Conservation (phyloP, 441 rosid species). For the Isatis lusitanica region DNA sequence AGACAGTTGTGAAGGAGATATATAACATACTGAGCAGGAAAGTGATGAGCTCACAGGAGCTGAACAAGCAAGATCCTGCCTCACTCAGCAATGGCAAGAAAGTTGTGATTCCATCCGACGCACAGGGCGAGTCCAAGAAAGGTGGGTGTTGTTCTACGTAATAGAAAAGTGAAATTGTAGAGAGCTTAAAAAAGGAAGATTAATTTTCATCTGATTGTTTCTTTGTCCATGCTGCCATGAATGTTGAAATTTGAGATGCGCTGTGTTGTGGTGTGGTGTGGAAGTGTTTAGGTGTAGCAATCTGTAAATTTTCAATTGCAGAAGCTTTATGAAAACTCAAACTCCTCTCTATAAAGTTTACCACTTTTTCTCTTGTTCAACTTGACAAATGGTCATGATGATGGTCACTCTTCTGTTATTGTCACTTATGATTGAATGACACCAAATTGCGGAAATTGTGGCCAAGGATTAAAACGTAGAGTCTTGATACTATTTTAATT, state of each 20-base stretch:
- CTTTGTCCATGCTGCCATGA: constrained; percentile 14
- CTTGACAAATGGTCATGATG: neutral
- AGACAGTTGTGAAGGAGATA: constrained; percentile 73
- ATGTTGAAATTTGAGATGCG: constrained; percentile 12
- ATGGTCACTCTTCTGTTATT: neutral
- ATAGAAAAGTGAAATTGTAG: constrained; percentile 29
- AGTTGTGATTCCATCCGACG: constrained; percentile 57
- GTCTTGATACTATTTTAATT: neutral
- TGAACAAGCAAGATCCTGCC: constrained; percentile 64
- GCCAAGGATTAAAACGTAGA: neutral
- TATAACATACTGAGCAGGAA: constrained; percentile 82
- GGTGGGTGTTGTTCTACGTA: constrained; percentile 67
- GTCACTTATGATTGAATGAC: neutral
- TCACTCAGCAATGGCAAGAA: constrained; percentile 67
- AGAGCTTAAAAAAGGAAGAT: constrained; percentile 16
- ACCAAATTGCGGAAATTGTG: neutral
- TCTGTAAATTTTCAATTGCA: constrained; percentile 33
- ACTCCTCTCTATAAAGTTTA: constrained; percentile 17
- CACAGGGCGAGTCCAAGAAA: constrained; percentile 40
- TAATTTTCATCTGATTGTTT: constrained; percentile 11
- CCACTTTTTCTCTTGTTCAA: neutral
- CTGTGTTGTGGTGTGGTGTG: constrained; percentile 29
- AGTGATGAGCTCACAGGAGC: constrained; percentile 82
- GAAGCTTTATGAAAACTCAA: constrained; percentile 26
- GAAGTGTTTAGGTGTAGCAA: constrained; percentile 33